Base-by-base conservation (phyloP, 257 asterid genomes). In the Echites panduratus region DNA sequence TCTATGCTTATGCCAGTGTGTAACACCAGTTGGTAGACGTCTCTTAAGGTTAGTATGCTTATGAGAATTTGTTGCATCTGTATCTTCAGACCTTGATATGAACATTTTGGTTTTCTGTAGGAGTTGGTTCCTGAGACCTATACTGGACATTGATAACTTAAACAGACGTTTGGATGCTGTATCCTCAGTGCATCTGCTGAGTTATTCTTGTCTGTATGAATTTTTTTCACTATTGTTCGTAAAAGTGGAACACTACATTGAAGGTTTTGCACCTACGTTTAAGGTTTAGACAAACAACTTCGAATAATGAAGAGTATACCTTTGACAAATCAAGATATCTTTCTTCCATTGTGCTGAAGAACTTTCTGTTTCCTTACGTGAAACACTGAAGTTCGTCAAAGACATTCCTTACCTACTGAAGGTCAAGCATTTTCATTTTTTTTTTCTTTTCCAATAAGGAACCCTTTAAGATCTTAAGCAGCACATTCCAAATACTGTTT, bases 41-140 rank as follows among this genome's bases (percentile, higher is more conserved):
- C 92, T 94, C 68, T 84, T 94, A 84, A 88, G 98, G 99, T 94
- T 72, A 75, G 75, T 66, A 73, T 66, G 32, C 69, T 47, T 71
- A 82, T 63, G 65, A 61, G 67, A 45, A 70, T 40, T 76, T 35
- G 65, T 11, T 75, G 70, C 29, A 73, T 76, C 61, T 82, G 38
- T 47, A 74, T 43, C 80, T 50, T 70, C 70, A 79, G 77, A 24
- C 76, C 62, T 68, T 82, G 72, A 40, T 59, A 12, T 81, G 86
- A 79, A 84, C 69, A 75, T 66, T 75, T 52, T 58, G 27, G 14
- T 65, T 83, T 82, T 73, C 41, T 17, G 70, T 71, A 94, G 99
- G 93, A 94, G 71, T 89, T 94, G 99, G 98, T 94, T 94, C 83
- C 87, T 94, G 83, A 88, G 96, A 89, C 99, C 99, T 64, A 80